Evolutionary conservation across 176 grass and related monocot genomes (phyloP).

Genomic region (Triticum urartu): DNA sequence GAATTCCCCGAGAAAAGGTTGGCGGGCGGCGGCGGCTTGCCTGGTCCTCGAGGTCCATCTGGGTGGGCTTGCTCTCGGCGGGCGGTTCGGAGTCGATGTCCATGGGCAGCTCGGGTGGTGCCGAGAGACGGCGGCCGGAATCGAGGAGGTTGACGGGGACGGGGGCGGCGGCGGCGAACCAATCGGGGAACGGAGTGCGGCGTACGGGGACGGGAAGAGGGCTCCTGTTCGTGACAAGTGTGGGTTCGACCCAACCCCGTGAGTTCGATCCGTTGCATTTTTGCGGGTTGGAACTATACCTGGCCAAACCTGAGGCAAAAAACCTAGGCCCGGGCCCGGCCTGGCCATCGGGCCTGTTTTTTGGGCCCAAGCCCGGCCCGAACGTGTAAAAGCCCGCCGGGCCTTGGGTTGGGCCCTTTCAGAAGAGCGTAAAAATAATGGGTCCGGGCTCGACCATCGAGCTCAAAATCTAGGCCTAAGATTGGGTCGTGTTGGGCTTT

Average conservation of each 20-base stretch:
- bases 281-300: too few relatives aligned
- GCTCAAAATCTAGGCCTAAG: too few relatives aligned
- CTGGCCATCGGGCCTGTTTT: too few relatives aligned
- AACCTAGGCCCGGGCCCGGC: too few relatives aligned
- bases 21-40: conserved; percentile 6
- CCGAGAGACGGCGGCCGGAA: not conserved
- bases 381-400: too few relatives aligned
- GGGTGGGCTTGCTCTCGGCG: conserved; percentile 28
- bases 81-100: conserved; percentile 26
- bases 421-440: too few relatives aligned
- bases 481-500: too few relatives aligned
- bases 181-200: not conserved
- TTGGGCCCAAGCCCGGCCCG: too few relatives aligned
- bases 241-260: not conserved
- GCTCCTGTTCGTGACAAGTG: not conserved
- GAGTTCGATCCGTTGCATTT: too few relatives aligned
- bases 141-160: not conserved
- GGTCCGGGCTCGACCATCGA: too few relatives aligned
- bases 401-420: too few relatives aligned
- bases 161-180: not conserved
- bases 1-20: not conserved
- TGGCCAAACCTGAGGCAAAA: too few relatives aligned
- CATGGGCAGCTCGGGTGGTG: conserved; percentile 1
- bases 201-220: not conserved
- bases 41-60: conserved; percentile 55